Evolutionary conservation across 2,329 filamentous ascomycete genomes (phyloP).

Genomic region (Penicillium capsulatum): DNA sequence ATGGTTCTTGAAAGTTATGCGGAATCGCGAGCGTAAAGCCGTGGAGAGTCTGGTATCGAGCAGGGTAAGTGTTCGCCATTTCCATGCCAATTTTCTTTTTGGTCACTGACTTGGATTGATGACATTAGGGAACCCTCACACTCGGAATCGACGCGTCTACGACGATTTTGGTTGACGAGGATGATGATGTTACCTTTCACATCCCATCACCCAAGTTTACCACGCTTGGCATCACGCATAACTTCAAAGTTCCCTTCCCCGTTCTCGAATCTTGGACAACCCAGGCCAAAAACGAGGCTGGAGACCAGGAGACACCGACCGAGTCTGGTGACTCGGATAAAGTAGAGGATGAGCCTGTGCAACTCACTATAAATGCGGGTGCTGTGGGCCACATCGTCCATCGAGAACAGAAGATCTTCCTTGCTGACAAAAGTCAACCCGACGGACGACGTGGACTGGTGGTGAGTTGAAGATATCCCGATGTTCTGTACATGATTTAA

Average conservation of each 20-base stretch:
- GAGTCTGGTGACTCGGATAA: conserved; percentile 6
- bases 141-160: conserved; percentile 35
- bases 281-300: conserved; percentile 15
- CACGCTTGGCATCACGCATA: conserved; percentile 31
- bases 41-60: conserved; percentile 37
- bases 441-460: conserved; percentile 22
- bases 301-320: conserved; percentile 19
- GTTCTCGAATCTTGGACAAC: conserved; percentile 20
- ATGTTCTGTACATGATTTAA: conserved; percentile 5
- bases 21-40: conserved; percentile 35
- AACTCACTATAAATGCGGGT: conserved; percentile 32
- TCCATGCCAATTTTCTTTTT: not conserved
- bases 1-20: conserved; percentile 42
- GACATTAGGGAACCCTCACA: conserved; percentile 28
- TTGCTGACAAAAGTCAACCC: conserved; percentile 24
- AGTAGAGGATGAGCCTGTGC: conserved; percentile 12
- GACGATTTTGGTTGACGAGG: conserved; percentile 30
- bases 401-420: conserved; percentile 22
- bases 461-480: conserved; percentile 19
- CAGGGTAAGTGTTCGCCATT: conserved; percentile 31
- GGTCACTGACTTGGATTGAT: conserved; percentile 4
- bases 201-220: conserved; percentile 26
- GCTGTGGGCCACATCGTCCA: conserved; percentile 30
- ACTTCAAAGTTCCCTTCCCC: conserved; percentile 35
- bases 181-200: conserved; percentile 28